Evolutionary conservation across 2,329 filamentous ascomycete genomes (phyloP).

Genomic region (Rutstroemia sp.): DNA sequence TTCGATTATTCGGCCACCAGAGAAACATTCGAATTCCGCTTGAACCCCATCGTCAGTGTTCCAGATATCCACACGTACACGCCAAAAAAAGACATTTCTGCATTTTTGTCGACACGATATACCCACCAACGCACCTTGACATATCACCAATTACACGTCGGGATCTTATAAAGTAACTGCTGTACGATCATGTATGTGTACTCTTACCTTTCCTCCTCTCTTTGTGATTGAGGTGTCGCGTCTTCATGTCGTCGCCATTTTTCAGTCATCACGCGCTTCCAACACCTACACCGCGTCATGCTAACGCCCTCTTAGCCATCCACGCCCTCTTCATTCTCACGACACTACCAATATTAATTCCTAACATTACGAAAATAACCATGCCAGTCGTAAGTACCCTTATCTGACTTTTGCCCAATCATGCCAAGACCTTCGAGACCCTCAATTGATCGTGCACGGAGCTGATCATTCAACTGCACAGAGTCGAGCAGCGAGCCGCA

Average conservation of each 20-base stretch:
- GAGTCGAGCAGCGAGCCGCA: slow-evolving; percentile 65
- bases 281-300: slow-evolving; percentile 21
- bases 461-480: slow-evolving; percentile 30
- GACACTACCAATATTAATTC: slow-evolving; percentile 26
- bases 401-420: not conserved
- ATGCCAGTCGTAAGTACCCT: slow-evolving; percentile 50
- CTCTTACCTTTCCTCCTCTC: not conserved
- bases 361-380: slow-evolving; percentile 24
- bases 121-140: slow-evolving; percentile 7
- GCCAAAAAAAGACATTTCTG: slow-evolving; percentile 7
- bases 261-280: slow-evolving; percentile 18
- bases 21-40: not conserved
- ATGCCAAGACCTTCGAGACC: not conserved
- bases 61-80: not conserved
- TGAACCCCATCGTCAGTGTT: not conserved
- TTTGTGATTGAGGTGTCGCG: slow-evolving; percentile 15
- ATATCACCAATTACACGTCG: slow-evolving; percentile 14
- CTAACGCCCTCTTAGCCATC: slow-evolving; percentile 20
- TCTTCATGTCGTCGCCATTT: slow-evolving; percentile 9
- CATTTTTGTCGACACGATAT: slow-evolving; percentile 17
- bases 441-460: slow-evolving; percentile 16
- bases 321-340: slow-evolving; percentile 9
- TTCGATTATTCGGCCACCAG: not conserved
- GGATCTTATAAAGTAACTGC: not conserved
- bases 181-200: slow-evolving; percentile 20